Evolutionary conservation across 1,284 basidiomycete genomes (phyloP), one percentile per base, ranked within the genome.

Genomic region (Fomitopsis palustris): DNA sequence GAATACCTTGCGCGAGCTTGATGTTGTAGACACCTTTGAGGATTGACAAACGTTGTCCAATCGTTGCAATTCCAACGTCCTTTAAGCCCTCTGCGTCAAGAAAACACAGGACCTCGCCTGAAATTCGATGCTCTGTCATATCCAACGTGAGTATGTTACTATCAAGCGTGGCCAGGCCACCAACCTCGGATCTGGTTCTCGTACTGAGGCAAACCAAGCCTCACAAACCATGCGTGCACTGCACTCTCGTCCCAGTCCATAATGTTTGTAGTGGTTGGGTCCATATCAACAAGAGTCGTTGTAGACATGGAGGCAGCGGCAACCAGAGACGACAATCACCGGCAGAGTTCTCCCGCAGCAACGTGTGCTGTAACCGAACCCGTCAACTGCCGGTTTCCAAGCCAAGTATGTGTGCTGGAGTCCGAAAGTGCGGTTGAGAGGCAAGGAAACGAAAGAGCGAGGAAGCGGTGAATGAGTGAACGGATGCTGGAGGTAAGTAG

Each of bases 1-100:
- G 87, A 54, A 98, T 80, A 64, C 88, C 87, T 67, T 95, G 84
- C 1, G 86, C 85, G 55, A 94, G 76, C 74, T 98, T 98, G 65
- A 93, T 78, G 61, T 88, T 85, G 77, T 96, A 97, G 60, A 97
- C 87, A 53, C 90, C 87, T 73, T 94, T 94, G 68, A 98, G 84
- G 62, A 98, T 93, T 35, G 90, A 81, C 23, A 98, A 77, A 52
- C 95, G 81, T 75, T 96, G 94, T 8, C 95, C 95, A 64, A 97
- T 84, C 38, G 89, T 92, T 21, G 83, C 70, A 51, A 98, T 84
- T 6, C 95, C 95, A 59, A 97, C 78, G 57, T 92, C 88, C 73
- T 92, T 93, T 64, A 98, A 83, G 2, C 85, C 76, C 45, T 95
- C 91, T 52, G 87, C 82, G 72, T 95, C 91, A 45, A 97, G 81